Conservation (phyloP, 257 asterid species). For the Gardenia jasminoides region DNA sequence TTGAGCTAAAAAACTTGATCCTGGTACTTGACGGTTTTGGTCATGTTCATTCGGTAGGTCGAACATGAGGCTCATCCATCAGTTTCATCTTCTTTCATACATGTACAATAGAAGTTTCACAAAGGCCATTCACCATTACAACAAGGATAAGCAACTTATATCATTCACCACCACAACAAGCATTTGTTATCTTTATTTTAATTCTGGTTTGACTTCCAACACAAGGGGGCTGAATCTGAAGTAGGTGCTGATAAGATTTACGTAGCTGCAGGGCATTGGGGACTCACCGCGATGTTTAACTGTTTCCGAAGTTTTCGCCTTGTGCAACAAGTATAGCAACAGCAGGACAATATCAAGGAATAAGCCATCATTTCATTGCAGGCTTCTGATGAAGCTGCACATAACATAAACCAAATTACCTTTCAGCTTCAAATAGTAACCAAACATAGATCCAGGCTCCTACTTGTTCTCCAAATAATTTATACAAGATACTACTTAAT, state of each 20-base stretch:
- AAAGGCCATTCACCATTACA: background rate
- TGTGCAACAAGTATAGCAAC: conserved; percentile 93
- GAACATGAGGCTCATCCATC: background rate
- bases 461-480: background rate
- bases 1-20: background rate
- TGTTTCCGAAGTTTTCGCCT: conserved; percentile 67
- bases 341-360: conserved; percentile 79
- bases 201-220: background rate
- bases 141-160: background rate
- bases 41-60: background rate
- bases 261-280: background rate
- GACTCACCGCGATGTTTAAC: conserved; percentile 62
- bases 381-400: conserved; percentile 77
- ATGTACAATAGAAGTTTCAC: background rate
- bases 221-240: background rate
- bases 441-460: background rate
- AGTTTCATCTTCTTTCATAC: background rate
- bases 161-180: background rate
- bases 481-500: background rate
- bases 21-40: background rate
- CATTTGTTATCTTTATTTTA: too few species aligned
- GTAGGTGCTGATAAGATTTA: background rate
- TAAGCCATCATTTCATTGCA: conserved; percentile 91
- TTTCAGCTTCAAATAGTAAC: background rate
- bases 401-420: conserved; percentile 19